phyloP scores from a whole-genome alignment of 345 rosid species.

The Ceriops decandra region DNA sequence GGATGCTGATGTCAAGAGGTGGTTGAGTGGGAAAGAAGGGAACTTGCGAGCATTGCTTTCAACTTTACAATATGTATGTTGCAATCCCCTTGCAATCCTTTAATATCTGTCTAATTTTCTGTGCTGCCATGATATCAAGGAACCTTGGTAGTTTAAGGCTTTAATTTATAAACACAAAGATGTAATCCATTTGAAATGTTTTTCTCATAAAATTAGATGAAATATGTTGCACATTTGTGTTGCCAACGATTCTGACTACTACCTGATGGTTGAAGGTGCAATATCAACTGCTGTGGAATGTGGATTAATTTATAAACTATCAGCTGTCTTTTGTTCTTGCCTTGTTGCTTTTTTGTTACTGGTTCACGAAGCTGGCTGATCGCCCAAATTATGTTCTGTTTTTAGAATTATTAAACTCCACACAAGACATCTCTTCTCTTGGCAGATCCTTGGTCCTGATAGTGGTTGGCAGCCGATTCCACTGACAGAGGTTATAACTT shows the following conservation, averaged over 20 bases:
- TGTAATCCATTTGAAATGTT: not conserved
- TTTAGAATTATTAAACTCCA: not conserved
- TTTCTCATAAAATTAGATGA: not conserved
- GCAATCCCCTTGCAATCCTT: not conserved
- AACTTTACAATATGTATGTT: slow-evolving; percentile 92
- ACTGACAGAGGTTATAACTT: slow-evolving; percentile 85
- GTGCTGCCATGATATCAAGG: slow-evolving; percentile 1
- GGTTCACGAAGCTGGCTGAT: not conserved
- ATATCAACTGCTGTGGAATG: too few species aligned
- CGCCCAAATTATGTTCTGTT: not conserved
- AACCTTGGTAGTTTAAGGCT: slow-evolving; percentile 1
- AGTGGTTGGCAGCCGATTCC: slow-evolving; percentile 98
- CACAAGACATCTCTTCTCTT: slow-evolving; percentile 1
- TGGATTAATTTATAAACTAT: not conserved
- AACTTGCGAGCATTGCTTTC: slow-evolving; percentile 93
- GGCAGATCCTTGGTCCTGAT: slow-evolving; percentile 82
- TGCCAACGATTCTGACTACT: not conserved
- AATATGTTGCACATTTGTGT: not conserved
- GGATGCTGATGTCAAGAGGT: slow-evolving; percentile 89
- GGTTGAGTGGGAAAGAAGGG: slow-evolving; percentile 94
- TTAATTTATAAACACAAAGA: not conserved
- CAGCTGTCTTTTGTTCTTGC: not conserved
- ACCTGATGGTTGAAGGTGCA: not conserved
- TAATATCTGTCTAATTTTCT: not conserved
- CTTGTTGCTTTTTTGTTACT: not conserved